These are phyloP conservation scores for Rhynchospora tenuis DNA, from an alignment of 176 grass and related monocot genomes.

Conservation along the genomic window DNA sequence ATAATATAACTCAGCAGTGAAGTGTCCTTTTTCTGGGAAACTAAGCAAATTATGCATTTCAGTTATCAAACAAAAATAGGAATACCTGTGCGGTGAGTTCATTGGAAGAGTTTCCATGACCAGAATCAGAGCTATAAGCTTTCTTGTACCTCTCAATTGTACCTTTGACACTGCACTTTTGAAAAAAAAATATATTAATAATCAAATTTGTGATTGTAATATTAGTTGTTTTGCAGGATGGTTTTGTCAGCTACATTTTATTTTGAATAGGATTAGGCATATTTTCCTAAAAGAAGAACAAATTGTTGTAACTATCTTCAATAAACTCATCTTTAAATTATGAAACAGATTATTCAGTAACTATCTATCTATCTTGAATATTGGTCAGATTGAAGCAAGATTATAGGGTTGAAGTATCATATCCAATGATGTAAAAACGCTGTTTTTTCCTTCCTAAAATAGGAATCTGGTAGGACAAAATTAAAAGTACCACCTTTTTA, in stretches of 20 bases:
- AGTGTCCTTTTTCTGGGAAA: not conserved
- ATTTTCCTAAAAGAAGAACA: not conserved
- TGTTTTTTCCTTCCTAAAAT: not conserved
- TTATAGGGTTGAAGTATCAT: not conserved
- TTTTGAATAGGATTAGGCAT: not conserved
- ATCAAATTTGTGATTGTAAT: not conserved
- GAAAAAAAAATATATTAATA: not conserved
- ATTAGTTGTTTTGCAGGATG: not conserved
- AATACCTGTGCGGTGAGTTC: constrained; percentile 80
- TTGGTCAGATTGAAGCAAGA: not conserved
- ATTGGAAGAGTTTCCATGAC: constrained; percentile 47
- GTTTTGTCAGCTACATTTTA: not conserved
- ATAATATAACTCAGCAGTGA: not conserved
- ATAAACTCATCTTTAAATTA: no score
- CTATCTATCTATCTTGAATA: not conserved
- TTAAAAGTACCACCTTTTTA: not conserved
- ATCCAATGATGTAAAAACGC: not conserved
- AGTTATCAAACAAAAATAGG: constrained; percentile 26
- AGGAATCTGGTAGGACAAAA: not conserved
- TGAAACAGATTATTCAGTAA: no score
- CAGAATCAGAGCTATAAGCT: constrained; percentile 54
- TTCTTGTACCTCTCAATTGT: constrained; percentile 95
- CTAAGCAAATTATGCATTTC: not conserved
- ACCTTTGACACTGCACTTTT: constrained; percentile 59
- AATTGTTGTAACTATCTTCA: not conserved